Percentiles rank a stretch among this genome's conserved stretches.
phyloP scores from a whole-genome alignment of 768 basidiomycete genomes.

The Hysterangium stoloniferum region DNA sequence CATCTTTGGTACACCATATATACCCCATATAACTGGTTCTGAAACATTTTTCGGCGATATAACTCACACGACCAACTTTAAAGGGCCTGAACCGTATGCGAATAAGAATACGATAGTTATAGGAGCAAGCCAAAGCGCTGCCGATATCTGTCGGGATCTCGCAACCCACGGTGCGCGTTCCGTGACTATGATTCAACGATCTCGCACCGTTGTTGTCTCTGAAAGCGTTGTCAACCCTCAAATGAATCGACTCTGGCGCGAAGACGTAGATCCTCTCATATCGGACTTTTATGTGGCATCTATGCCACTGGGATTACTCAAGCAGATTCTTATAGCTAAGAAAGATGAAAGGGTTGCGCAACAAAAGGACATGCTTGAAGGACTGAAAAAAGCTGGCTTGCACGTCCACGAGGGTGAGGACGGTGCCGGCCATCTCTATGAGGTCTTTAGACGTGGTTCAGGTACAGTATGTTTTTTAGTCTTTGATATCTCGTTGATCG shows the following conservation, averaged over 20 bases:
- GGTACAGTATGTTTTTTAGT: slow-evolving; percentile 20
- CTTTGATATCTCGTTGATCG: background rate
- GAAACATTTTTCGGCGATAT: slow-evolving; percentile 26
- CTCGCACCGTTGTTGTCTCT: background rate
- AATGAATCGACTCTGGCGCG: background rate
- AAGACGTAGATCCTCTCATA: background rate
- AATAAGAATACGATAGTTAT: slow-evolving; percentile 8
- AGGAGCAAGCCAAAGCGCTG: slow-evolving; percentile 5
- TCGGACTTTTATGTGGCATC: background rate
- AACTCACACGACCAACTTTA: slow-evolving; percentile 28
- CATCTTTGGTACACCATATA: slow-evolving; percentile 26
- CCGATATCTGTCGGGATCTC: slow-evolving; percentile 7
- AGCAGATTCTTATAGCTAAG: slow-evolving; percentile 9
- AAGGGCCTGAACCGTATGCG: slow-evolving; percentile 17
- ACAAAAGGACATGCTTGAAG: slow-evolving; percentile 29
- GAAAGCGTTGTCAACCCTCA: background rate
- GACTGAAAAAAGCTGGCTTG: slow-evolving; percentile 30
- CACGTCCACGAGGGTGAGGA: slow-evolving; percentile 29
- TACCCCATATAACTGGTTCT: slow-evolving; percentile 23
- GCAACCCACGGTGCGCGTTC: background rate
- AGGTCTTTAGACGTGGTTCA: slow-evolving; percentile 25
- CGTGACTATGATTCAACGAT: slow-evolving; percentile 11
- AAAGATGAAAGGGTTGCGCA: slow-evolving; percentile 12
- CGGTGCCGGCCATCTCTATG: slow-evolving; percentile 24
- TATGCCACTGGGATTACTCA: background rate